A percentile compares a stretch with the other conserved stretches of the same genome.
phyloP scores from a whole-genome alignment of 768 basidiomycete species.

The Filobasidium wieringae region DNA sequence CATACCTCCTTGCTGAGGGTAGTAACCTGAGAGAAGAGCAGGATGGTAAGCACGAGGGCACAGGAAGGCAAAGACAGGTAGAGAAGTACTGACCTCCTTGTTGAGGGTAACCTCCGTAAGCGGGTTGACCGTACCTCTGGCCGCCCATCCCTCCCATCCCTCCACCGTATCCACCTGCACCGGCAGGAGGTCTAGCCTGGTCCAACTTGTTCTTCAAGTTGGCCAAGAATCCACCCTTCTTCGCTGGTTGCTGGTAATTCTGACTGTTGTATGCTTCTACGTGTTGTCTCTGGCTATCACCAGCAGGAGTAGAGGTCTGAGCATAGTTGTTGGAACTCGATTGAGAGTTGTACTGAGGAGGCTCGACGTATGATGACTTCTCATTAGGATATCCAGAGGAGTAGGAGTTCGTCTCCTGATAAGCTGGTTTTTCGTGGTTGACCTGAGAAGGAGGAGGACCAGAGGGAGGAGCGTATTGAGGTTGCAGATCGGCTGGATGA shows the following conservation, averaged over 20 bases:
- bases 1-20: not conserved
- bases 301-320: not conserved
- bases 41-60: not conserved
- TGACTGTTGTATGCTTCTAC: not conserved
- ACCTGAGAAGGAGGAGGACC: conserved; percentile 5
- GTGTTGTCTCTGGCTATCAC: not conserved
- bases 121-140: not conserved
- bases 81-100: conserved; percentile 1
- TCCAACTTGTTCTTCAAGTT: conserved; percentile 7
- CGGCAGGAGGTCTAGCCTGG: not conserved
- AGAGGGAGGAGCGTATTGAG: conserved; percentile 4
- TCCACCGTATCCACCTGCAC: not conserved
- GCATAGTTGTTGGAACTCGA: not conserved
- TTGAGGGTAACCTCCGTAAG: conserved; percentile 3
- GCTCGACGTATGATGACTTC: conserved; percentile 4
- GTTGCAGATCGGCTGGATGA: not conserved
- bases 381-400: conserved; percentile 5
- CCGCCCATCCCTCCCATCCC: conserved; percentile 4
- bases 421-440: not conserved
- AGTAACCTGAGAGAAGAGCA: not conserved
- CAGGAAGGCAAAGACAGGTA: not conserved
- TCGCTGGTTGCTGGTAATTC: not conserved
- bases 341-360: not conserved
- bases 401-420: not conserved
- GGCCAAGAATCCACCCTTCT: conserved; percentile 2